phyloP scores from a whole-genome alignment of 306 rosid genomes.

The Betula pendula region DNA sequence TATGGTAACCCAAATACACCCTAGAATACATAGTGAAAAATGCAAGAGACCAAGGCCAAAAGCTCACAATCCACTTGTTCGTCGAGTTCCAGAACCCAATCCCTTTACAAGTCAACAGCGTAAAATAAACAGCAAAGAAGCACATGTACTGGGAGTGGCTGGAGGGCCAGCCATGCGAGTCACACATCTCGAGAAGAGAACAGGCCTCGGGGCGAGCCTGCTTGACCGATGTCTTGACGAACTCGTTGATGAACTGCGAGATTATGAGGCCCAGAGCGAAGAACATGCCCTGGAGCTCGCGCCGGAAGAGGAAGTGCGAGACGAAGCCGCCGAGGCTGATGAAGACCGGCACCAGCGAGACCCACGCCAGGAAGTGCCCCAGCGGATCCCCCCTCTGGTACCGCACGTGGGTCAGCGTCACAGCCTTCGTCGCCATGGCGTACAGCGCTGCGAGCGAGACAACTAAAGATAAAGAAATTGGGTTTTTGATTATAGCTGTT shows the following conservation, averaged over 20 bases:
- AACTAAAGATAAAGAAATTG: neutral
- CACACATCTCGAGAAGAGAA: conserved; percentile 73
- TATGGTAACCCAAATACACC: conserved; percentile 90
- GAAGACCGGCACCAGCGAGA: conserved; percentile 83
- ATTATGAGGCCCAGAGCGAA: conserved; percentile 66
- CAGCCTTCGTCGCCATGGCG: conserved; percentile 56
- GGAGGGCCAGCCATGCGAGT: conserved; percentile 97
- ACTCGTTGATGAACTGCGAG: conserved; percentile 73
- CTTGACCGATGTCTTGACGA: conserved; percentile 68
- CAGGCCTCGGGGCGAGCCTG: conserved; percentile 88
- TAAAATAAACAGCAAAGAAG: conserved; percentile 69
- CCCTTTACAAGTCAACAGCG: conserved; percentile 47
- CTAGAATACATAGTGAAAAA: conserved; percentile 66
- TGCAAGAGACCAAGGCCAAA: conserved; percentile 60
- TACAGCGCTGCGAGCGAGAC: neutral
- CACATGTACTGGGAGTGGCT: conserved; percentile 94
- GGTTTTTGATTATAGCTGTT: neutral
- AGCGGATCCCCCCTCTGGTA: conserved; percentile 69
- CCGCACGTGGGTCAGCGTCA: conserved; percentile 75
- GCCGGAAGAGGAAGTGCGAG: conserved; percentile 90
- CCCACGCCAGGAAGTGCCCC: conserved; percentile 86
- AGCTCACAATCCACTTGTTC: conserved; percentile 32
- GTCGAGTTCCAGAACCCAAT: conserved; percentile 39
- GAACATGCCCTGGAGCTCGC: conserved; percentile 88
- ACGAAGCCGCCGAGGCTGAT: conserved; percentile 79